Conservation (phyloP, 1,139 yeast genomes). For the Hemisphaericaspora xylofermentans region DNA sequence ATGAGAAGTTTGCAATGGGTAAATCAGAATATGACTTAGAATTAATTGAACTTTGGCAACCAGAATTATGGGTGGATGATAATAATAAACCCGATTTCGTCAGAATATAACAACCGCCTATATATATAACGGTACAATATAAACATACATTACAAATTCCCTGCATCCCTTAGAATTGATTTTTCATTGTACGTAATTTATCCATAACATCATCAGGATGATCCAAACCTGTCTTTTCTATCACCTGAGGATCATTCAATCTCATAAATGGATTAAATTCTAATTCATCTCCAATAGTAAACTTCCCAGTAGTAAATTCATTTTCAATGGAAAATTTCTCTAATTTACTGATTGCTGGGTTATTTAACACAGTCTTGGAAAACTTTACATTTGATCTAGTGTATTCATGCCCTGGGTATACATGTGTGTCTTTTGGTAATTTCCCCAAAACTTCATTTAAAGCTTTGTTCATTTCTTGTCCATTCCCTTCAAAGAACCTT, state of each 20-base stretch:
- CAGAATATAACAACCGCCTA: constrained; percentile 17
- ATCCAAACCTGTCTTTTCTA: constrained; percentile 36
- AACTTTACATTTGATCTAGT: constrained; percentile 80
- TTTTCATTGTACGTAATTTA: constrained; percentile 68
- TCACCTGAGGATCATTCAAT: constrained; percentile 56
- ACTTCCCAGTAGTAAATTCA: constrained; percentile 79
- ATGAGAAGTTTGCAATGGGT: constrained; percentile 88
- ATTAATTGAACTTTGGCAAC: constrained; percentile 50
- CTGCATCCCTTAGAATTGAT: constrained; percentile 30
- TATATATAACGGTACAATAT: constrained; percentile 21
- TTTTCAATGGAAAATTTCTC: constrained; percentile 49
- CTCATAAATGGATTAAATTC: constrained; percentile 89
- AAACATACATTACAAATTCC: neutral
- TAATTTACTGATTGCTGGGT: constrained; percentile 55
- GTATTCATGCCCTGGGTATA: constrained; percentile 95
- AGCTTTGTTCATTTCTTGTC: constrained; percentile 74
- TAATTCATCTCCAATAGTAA: constrained; percentile 83
- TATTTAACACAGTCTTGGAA: constrained; percentile 60
- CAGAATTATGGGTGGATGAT: constrained; percentile 37
- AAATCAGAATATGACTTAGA: constrained; percentile 91
- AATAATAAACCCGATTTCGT: constrained; percentile 38
- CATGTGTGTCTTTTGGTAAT: constrained; percentile 68
- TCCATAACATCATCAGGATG: constrained; percentile 59
- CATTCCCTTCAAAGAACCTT: constrained; percentile 89
- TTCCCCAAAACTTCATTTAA: constrained; percentile 56